Evolutionary conservation across 352 stramenopile species (phyloP).

Genomic region (Phytophthora pluvialis): DNA sequence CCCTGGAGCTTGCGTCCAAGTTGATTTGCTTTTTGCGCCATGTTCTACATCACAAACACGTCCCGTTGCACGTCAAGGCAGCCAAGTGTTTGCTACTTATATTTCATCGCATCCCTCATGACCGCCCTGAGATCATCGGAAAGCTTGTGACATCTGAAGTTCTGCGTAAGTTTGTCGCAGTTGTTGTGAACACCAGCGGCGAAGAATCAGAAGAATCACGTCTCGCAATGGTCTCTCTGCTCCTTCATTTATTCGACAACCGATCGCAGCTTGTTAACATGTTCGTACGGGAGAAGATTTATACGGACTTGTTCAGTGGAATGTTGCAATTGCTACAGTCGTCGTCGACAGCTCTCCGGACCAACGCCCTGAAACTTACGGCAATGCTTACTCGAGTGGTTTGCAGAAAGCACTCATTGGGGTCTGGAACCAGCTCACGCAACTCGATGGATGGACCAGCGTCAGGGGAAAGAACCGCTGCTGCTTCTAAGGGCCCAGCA

Average conservation of each 20-base stretch:
- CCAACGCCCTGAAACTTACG: conserved; percentile 59
- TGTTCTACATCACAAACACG: conserved; percentile 63
- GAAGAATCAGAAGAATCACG: conserved; percentile 78
- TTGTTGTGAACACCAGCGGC: conserved; percentile 50
- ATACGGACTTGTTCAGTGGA: conserved; percentile 59
- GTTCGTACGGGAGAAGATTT: conserved; percentile 68
- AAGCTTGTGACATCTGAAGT: conserved; percentile 58
- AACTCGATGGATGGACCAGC: conserved; percentile 14
- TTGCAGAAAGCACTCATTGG: conserved; percentile 47
- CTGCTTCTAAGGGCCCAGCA: conserved; percentile 1
- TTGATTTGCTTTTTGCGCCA: conserved; percentile 53
- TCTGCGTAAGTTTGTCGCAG: conserved; percentile 58
- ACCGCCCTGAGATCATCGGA: conserved; percentile 37
- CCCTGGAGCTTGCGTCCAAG: conserved; percentile 47
- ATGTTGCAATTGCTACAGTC: conserved; percentile 54
- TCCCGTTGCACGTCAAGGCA: conserved; percentile 65
- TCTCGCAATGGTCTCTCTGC: conserved; percentile 62
- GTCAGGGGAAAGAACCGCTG: background rate
- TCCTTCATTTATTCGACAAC: conserved; percentile 77
- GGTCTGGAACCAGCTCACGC: conserved; percentile 7
- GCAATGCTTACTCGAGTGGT: conserved; percentile 62
- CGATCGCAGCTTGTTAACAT: conserved; percentile 53
- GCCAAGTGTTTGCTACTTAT: conserved; percentile 75
- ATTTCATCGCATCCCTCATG: conserved; percentile 52
- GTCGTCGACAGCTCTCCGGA: conserved; percentile 46